A percentile compares a stretch with the other conserved stretches of the same genome.
phyloP scores from a whole-genome alignment of 1,284 basidiomycete species.

The Paramarasmius palmivorus region DNA sequence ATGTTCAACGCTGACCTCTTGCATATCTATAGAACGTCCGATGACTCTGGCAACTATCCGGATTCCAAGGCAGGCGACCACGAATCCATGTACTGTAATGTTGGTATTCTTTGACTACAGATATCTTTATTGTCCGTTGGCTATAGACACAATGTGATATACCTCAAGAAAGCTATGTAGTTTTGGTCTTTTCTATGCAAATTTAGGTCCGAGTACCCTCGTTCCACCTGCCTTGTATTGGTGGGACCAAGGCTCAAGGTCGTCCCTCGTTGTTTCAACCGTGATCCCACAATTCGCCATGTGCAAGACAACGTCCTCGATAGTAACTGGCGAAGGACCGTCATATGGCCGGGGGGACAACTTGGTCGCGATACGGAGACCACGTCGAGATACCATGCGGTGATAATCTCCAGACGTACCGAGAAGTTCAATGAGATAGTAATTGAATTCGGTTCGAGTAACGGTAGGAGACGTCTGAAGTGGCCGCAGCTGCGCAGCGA shows the following conservation, averaged over 20 bases:
- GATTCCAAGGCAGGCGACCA: no score
- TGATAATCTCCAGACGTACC: conserved; percentile 28
- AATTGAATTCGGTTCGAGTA: conserved; percentile 36
- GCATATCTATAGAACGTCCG: no score
- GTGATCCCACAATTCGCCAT: conserved; percentile 14
- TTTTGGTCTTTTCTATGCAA: no score
- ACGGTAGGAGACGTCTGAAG: conserved; percentile 26
- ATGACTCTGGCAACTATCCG: no score
- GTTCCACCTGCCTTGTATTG: conserved; percentile 1
- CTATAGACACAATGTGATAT: no score
- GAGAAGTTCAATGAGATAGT: conserved; percentile 37
- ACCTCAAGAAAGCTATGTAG: no score
- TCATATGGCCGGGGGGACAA: neutral
- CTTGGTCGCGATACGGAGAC: neutral
- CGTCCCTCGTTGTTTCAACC: conserved; percentile 1
- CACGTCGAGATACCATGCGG: neutral
- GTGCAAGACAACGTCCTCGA: conserved; percentile 13
- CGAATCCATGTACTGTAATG: no score
- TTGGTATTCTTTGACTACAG: no score
- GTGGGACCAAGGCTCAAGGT: conserved; percentile 12
- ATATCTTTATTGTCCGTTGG: no score
- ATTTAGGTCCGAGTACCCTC: neutral
- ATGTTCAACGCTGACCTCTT: no score
- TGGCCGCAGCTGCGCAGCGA: conserved; percentile 43
- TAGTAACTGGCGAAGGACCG: neutral